phyloP scores from a whole-genome alignment of 75 land plant genomes.

The Pseudotsuga menziesii region DNA sequence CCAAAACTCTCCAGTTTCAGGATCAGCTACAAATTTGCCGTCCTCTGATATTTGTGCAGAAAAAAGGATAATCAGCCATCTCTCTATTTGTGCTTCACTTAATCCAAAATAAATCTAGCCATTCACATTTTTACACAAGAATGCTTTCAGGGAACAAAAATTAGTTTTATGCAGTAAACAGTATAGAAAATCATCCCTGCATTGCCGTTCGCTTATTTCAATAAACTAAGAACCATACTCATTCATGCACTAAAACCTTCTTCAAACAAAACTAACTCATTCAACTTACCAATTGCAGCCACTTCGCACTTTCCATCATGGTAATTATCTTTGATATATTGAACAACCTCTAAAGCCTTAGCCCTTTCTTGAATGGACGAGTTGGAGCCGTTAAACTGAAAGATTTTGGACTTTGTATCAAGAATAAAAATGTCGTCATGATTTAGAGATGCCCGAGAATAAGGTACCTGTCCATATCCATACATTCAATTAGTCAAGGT shows the following conservation, averaged over 20 bases:
- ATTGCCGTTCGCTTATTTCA: neutral
- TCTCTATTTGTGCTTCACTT: neutral
- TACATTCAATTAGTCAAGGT: neutral
- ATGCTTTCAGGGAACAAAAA: neutral
- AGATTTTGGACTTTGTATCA: conserved; percentile 87
- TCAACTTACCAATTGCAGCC: conserved; percentile 72
- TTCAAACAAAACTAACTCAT: neutral
- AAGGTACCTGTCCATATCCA: conserved; percentile 63
- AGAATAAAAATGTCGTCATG: conserved; percentile 98
- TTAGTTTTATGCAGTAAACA: neutral
- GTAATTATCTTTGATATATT: conserved; percentile 87
- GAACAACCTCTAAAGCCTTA: conserved; percentile 95
- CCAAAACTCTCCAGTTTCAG: conserved; percentile 98
- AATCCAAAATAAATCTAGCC: neutral
- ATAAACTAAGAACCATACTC: neutral
- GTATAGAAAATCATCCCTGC: neutral
- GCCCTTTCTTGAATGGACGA: conserved; percentile 98
- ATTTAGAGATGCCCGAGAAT: conserved; percentile 79
- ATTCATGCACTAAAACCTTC: neutral
- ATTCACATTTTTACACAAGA: neutral
- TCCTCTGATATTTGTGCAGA: conserved; percentile 56
- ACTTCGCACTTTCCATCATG: conserved; percentile 96
- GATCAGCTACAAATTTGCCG: conserved; percentile 92
- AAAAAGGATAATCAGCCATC: neutral
- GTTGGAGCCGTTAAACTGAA: conserved; percentile 94